These are phyloP conservation scores for Phytopythium delawarense DNA, from an alignment of 352 stramenopile genomes.

Conservation along the genomic window DNA sequence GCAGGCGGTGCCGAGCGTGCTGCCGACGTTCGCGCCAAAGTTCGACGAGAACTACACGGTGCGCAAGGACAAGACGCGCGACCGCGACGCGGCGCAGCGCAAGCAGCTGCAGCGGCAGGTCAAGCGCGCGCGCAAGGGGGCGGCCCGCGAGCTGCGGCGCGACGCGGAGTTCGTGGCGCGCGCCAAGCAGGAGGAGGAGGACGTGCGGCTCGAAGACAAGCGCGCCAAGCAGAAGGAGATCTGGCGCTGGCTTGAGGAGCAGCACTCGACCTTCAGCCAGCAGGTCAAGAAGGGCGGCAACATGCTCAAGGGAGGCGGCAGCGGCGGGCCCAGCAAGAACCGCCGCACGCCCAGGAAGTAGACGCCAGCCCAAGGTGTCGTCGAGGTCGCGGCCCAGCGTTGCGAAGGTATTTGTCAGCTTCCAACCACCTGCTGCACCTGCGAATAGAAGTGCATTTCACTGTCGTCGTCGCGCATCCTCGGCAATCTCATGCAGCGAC, in stretches of 20 bases:
- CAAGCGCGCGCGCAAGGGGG: slow-evolving; percentile 95
- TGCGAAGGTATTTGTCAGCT: background rate
- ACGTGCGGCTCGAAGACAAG: slow-evolving; percentile 66
- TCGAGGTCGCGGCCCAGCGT: too few species aligned
- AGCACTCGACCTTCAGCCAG: slow-evolving; percentile 97
- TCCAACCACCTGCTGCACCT: background rate
- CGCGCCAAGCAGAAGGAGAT: slow-evolving; percentile 94
- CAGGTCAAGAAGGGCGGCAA: slow-evolving; percentile 94
- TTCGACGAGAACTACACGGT: slow-evolving; percentile 92
- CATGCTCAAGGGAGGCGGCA: slow-evolving; percentile 93
- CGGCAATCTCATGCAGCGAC: background rate
- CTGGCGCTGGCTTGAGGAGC: slow-evolving; percentile 93
- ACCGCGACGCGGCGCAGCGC: slow-evolving; percentile 77
- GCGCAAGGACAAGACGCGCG: slow-evolving; percentile 86
- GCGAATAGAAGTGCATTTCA: slow-evolving; percentile 1
- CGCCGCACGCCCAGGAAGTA: slow-evolving; percentile 9
- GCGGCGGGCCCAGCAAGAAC: slow-evolving; percentile 12
- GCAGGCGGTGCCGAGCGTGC: slow-evolving; percentile 55
- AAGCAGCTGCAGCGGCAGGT: slow-evolving; percentile 94
- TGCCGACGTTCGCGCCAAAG: slow-evolving; percentile 85
- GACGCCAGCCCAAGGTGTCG: background rate
- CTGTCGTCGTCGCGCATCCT: background rate
- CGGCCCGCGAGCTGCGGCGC: slow-evolving; percentile 92
- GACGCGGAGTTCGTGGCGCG: slow-evolving; percentile 93
- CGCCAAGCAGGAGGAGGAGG: slow-evolving; percentile 90